phyloP scores from a whole-genome alignment of 345 rosid genomes.

The Gossypioides kirkii region DNA sequence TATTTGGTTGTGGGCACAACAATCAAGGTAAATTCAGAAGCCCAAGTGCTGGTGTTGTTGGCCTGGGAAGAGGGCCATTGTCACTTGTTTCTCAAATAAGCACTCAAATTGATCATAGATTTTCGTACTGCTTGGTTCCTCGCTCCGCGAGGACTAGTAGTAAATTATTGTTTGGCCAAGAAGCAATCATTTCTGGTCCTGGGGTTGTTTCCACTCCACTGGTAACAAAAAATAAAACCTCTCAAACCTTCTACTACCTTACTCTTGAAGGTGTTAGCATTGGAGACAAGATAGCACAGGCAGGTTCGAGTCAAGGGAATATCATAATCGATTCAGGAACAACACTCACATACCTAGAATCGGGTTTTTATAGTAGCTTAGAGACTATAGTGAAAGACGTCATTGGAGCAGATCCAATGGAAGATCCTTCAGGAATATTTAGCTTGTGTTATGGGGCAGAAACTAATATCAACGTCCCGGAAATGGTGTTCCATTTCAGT shows the following conservation, averaged over 20 bases:
- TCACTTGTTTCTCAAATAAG: background rate
- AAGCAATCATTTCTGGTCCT: background rate
- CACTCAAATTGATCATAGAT: background rate
- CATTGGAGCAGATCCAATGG: background rate
- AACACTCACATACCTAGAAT: background rate
- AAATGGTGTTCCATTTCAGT: constrained; percentile 3
- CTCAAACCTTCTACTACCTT: background rate
- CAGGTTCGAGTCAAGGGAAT: background rate
- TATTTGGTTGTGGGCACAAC: background rate
- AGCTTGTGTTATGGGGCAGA: background rate
- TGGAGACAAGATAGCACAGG: background rate
- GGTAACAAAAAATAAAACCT: background rate
- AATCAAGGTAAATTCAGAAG: background rate
- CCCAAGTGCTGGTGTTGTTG: background rate
- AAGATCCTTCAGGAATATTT: background rate
- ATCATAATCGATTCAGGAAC: background rate
- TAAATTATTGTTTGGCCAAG: background rate
- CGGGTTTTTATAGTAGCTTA: background rate
- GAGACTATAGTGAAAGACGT: background rate
- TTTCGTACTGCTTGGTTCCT: background rate
- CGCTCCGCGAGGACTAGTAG: background rate
- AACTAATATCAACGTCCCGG: background rate
- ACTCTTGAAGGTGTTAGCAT: background rate
- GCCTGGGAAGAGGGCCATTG: background rate
- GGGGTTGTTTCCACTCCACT: background rate